Base-by-base conservation (phyloP, 345 rosid genomes). In the Salix arbutifolia region DNA sequence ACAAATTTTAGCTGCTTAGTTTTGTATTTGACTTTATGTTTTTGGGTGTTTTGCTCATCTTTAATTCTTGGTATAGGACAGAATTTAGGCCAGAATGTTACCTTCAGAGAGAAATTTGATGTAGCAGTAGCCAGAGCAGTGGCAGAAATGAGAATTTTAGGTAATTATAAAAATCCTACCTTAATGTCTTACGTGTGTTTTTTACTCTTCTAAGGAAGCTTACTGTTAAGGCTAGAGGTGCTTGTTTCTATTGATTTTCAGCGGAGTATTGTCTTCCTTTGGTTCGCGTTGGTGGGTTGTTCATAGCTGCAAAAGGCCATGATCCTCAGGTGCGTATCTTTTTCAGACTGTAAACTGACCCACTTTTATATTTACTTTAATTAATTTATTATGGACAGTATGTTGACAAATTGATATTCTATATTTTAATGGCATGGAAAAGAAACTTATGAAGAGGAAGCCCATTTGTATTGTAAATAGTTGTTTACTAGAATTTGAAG, bases 191-290 rank as follows among this genome's bases (percentile, higher is more conserved):
- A 11, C 5, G 17, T 58, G 21, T 70, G 4, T 53, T 33, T 66
- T 78, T 69, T 11, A 60, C 71, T 21, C 56, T 61, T n/a, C 26
- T 44, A 53, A 73, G 21, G 77, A 76, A 64, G 42, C 14, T 66
- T 19, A 25, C 46, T 75, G 66, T 64, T 82, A 35, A 70, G 71
- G 42, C 69, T 46, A 30, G 52, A 12, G 37, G 25, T 60, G 65
- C 35, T 65, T 23, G 66, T 64, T 79, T 79, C 17, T 74, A 65
- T 73, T 33, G 37, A 67, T 76, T 78, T 83, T 81, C 90, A 95
- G 99, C 93, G 77, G 98, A 93, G 86, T 95, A 91, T 79, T 93
- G 98, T 75, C 92, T 95, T 80, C 98, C 98, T 82, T 86, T 95
- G 23, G 97, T 95, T 81, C 96, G 92, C 67, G 90, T 90, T 75